Conservation (phyloP, 1,284 basidiomycete species). For the Irpex lacteus region DNA sequence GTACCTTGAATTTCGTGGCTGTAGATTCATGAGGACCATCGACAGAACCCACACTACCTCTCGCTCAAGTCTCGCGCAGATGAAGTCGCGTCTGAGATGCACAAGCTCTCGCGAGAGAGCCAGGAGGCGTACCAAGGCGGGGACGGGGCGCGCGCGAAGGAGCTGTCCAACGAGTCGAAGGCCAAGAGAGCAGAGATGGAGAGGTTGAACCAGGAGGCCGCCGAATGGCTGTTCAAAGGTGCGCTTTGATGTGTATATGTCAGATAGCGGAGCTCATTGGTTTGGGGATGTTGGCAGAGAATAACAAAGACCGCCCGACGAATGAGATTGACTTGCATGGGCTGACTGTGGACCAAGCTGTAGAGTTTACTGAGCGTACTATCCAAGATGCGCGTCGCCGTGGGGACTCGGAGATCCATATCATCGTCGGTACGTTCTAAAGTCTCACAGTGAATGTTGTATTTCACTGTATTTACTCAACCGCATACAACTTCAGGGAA, state of each 20-base stretch:
- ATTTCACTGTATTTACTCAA: background rate
- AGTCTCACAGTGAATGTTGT: background rate
- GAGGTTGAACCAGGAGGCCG: constrained; percentile 80
- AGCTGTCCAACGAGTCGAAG: constrained; percentile 83
- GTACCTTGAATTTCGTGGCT: background rate
- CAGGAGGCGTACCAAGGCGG: constrained; percentile 67
- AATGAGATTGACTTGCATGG: constrained; percentile 90
- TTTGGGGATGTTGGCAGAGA: constrained; percentile 48
- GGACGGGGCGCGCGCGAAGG: constrained; percentile 81
- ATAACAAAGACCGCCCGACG: constrained; percentile 75
- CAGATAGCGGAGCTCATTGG: background rate
- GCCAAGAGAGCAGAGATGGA: constrained; percentile 81
- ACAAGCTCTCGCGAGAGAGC: constrained; percentile 60
- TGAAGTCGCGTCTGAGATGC: constrained; percentile 75
- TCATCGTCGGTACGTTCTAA: constrained; percentile 77
- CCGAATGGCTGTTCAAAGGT: constrained; percentile 88
- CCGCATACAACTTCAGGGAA: constrained; percentile 31
- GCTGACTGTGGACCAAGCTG: constrained; percentile 92
- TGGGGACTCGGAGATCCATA: constrained; percentile 68
- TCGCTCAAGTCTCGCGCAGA: constrained; percentile 72
- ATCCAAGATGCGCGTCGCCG: constrained; percentile 65
- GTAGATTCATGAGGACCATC: constrained; percentile 63
- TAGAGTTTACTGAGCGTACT: constrained; percentile 65
- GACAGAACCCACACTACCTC: constrained; percentile 68
- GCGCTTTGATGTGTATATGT: constrained; percentile 7